Base-by-base conservation (phyloP, 331 rosid species). In the Spiraea crenata region DNA sequence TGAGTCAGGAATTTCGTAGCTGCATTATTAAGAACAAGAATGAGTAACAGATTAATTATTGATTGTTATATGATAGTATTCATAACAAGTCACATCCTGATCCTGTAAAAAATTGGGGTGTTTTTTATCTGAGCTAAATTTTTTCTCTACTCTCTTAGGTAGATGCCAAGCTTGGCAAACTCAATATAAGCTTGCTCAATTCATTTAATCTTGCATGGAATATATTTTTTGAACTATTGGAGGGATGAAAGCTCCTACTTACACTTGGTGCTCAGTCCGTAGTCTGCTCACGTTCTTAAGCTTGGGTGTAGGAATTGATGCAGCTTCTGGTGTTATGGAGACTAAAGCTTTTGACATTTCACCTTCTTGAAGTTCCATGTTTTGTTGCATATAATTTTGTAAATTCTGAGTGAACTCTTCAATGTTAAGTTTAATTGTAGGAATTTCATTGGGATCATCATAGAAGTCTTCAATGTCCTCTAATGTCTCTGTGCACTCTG, bases 251-350 rank as follows among this genome's bases (percentile, higher is more conserved):
- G 49, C 52, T 80, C 52, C 70, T 65, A 77, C 99, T 91, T 87
- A 87, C 99, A 95, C 99, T 71, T 82, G 86, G 70, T 95, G 99
- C 78, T 95, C 99, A 71, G 99, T 95, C 70, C 99, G 91, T 44
- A 95, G 85, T 60, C 92, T 79, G 84, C 88, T 85, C 80, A 91
- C 79, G 72, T 91, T 86, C 89, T 95, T 95, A 39, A 95, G 93
- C 88, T 85, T 95, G 67, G 99, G 89, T 17, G 42, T 74, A 58
- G 99, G 99, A 78, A 95, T 85, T 37, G 93, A 85, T 48, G 99
- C 90, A 71, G 84, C 96, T 72, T 84, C 86, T 76, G 93, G 83
- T 67, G 83, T 78, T 75, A 95, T 72, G 65, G 97, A 88, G 65
- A 95, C 91, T 76, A 92, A 81, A 51, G 99, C 99, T 76, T 86